Evolutionary conservation across 139 green algal genomes (phyloP), one percentile per base, ranked within the genome.

Genomic region (Zygnema circumcarinatum): DNA sequence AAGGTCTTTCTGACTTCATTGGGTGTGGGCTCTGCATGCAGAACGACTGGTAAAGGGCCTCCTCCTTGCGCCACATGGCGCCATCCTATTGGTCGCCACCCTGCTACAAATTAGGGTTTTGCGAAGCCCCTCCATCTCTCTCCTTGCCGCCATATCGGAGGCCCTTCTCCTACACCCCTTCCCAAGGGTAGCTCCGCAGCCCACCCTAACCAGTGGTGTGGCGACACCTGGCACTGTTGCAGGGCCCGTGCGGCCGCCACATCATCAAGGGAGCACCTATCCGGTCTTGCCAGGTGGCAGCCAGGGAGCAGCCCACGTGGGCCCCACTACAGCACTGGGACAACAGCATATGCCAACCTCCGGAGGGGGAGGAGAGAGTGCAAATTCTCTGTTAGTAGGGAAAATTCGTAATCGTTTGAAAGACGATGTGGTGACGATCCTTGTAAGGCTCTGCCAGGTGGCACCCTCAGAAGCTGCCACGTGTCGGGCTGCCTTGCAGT

Each of bases 1-100:
- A 29, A 72, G 54, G n/a, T n/a, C n/a, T n/a, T n/a, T n/a, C n/a
- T n/a, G n/a, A n/a, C n/a, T n/a, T n/a, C n/a, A n/a, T n/a, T n/a
- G n/a, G n/a, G n/a, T n/a, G n/a, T n/a, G n/a, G n/a, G n/a, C n/a
- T n/a, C n/a, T n/a, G n/a, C n/a, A 52, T 78, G 69, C 69, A 78
- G 69, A 78, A 78, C 69, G 36, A 52, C 69, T 78, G 7, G 69
- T 78, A 25, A 78, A 41, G 69, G 69, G 69, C 69, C 69, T 78
- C 11, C 7, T 78, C 35, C 69, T 78, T 3, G 36, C 69, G 69
- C 69, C 69, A 78, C 69, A 41, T 78, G 69, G 69, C 69, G 36
- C 35, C 69, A 20, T 41, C 69, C 69, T 78, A 16, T 41, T 78
- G 69, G 35, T 78, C 16, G 69, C 69, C 11, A 78, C 16, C 16